These are phyloP conservation scores for Aspergillus asperescens DNA, from an alignment of 495 filamentous ascomycete genomes.

Conservation along the genomic window DNA sequence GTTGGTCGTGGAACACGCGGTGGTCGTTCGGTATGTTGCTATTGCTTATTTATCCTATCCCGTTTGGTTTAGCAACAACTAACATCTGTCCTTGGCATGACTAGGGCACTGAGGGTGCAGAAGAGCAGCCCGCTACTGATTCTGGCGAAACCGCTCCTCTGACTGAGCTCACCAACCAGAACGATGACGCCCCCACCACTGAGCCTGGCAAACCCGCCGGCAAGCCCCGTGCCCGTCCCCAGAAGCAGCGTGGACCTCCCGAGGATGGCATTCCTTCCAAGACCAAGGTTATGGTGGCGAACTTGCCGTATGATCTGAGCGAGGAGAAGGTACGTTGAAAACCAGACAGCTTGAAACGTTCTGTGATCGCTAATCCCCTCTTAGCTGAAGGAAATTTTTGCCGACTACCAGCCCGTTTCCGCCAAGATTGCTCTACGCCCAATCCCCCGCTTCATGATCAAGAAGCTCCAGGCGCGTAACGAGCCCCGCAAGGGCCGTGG, in stretches of 20 bases:
- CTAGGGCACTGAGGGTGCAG: slow-evolving; percentile 20
- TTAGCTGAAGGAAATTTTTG: slow-evolving; percentile 95
- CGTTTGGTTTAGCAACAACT: not conserved
- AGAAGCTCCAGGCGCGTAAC: slow-evolving; percentile 95
- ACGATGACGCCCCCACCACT: slow-evolving; percentile 49
- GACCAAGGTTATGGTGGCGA: slow-evolving; percentile 99
- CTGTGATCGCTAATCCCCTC: slow-evolving; percentile 34
- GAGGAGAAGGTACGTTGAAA: slow-evolving; percentile 77
- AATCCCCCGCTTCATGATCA: slow-evolving; percentile 99
- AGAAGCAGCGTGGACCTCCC: slow-evolving; percentile 82
- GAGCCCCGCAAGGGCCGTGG: slow-evolving; percentile 99
- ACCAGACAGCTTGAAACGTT: not conserved
- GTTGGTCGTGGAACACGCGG: slow-evolving; percentile 58
- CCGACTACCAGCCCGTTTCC: slow-evolving; percentile 77
- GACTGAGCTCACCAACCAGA: slow-evolving; percentile 50
- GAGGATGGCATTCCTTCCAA: slow-evolving; percentile 97
- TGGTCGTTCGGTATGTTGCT: slow-evolving; percentile 60
- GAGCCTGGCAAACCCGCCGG: slow-evolving; percentile 57
- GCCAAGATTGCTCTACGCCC: slow-evolving; percentile 98
- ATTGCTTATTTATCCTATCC: not conserved
- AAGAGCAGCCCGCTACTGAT: slow-evolving; percentile 14
- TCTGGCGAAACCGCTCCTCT: slow-evolving; percentile 30
- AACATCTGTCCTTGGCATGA: not conserved
- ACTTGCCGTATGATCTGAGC: slow-evolving; percentile 93
- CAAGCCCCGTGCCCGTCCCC: slow-evolving; percentile 45